Evolutionary conservation across 2,329 filamentous ascomycete genomes (phyloP).

Genomic region (Colletotrichum echinochloae): DNA sequence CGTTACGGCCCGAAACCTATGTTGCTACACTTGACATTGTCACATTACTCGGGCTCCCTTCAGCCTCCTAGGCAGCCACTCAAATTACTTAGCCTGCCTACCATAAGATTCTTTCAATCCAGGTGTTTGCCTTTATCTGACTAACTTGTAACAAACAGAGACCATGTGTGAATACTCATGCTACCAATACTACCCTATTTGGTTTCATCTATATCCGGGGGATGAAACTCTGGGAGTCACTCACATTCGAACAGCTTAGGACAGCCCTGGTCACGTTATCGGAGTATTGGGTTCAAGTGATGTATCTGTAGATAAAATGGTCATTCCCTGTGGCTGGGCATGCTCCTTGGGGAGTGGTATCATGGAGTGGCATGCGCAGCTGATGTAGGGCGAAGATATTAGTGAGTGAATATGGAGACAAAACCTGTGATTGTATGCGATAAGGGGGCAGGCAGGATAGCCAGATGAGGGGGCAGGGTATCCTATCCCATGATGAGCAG

Average conservation of each 20-base stretch:
- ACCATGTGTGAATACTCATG: background rate
- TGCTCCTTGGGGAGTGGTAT: background rate
- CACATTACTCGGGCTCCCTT: slow-evolving; percentile 32
- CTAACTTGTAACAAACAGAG: background rate
- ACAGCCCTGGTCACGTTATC: slow-evolving; percentile 1
- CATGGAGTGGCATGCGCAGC: background rate
- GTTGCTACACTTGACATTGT: slow-evolving; percentile 29
- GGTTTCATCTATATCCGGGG: slow-evolving; percentile 31
- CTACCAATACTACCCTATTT: slow-evolving; percentile 10
- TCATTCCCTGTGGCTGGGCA: background rate
- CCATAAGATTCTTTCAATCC: slow-evolving; percentile 13
- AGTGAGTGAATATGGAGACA: too few species aligned
- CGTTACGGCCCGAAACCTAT: slow-evolving; percentile 25
- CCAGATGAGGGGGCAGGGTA: too few species aligned
- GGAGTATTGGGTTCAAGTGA: background rate
- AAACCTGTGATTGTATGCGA: too few species aligned
- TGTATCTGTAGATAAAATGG: background rate
- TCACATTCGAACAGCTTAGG: slow-evolving; percentile 16
- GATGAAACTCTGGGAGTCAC: slow-evolving; percentile 29
- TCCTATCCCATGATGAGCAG: too few species aligned
- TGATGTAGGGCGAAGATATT: too few species aligned
- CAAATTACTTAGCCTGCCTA: slow-evolving; percentile 40
- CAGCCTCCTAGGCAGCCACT: slow-evolving; percentile 20
- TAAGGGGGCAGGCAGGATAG: too few species aligned
- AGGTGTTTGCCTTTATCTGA: background rate